Evolutionary conservation across 768 basidiomycete species (phyloP).

Genomic region (Russula earlei): DNA sequence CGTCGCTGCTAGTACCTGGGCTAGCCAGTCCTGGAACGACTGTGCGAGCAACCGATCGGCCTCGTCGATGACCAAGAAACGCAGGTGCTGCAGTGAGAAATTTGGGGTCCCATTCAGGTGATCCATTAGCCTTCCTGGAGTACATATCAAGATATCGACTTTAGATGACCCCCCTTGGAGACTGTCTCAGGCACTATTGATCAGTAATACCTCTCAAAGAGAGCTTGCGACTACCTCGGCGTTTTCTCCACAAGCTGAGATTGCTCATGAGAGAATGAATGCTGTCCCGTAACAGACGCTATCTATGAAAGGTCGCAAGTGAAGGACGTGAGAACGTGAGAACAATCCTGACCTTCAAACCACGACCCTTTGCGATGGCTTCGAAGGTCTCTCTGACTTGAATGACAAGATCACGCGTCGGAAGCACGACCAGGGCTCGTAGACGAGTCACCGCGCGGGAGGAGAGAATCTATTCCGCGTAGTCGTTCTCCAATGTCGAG

Average conservation of each 20-base stretch:
- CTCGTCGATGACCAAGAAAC: conserved; percentile 97
- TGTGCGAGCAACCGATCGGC: conserved; percentile 93
- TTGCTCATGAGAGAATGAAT: conserved; percentile 91
- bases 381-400: conserved; percentile 95
- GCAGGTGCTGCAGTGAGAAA: conserved; percentile 87
- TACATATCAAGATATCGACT: conserved; percentile 90
- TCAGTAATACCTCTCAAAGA: neutral
- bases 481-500: neutral
- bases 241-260: conserved; percentile 58
- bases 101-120: conserved; percentile 82
- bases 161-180: conserved; percentile 81
- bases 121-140: conserved; percentile 91
- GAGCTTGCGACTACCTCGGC: conserved; percentile 34
- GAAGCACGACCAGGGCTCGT: conserved; percentile 81
- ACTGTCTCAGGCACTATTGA: conserved; percentile 29
- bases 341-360: conserved; percentile 54
- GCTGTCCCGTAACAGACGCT: conserved; percentile 85
- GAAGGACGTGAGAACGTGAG: neutral
- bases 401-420: conserved; percentile 85
- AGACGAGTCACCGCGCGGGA: conserved; percentile 70
- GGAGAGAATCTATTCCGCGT: conserved; percentile 50
- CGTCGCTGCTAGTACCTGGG: conserved; percentile 71
- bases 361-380: conserved; percentile 70
- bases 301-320: conserved; percentile 31
- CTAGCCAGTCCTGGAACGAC: conserved; percentile 94